Evolutionary conservation across 225 moss, liverwort and hornwort genomes (phyloP), one percentile per base, ranked within the genome.

Genomic region (Bryoerythrophyllum caledonicum): DNA sequence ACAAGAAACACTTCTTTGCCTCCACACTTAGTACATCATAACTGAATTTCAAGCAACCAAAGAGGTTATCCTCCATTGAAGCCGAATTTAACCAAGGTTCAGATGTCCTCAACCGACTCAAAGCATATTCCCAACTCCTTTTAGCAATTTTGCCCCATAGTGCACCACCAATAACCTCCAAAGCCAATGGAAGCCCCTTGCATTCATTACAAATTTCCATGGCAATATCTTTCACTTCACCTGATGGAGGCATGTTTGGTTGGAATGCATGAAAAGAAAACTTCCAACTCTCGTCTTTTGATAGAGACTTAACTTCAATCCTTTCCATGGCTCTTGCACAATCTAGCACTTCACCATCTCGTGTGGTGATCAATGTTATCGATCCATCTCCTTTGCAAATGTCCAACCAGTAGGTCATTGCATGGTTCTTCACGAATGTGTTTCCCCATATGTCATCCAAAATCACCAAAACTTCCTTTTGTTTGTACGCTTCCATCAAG

Each of bases 121-220:
- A n/a, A n/a, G n/a, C n/a, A n/a, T n/a, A n/a, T n/a, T n/a, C n/a
- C n/a, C n/a, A n/a, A n/a, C n/a, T n/a, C n/a, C n/a, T n/a, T n/a
- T n/a, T n/a, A n/a, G n/a, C n/a, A n/a, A n/a, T 63, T 0, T 32
- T 3, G 0, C 20, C 74, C 24, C 35, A 1, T 68, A 78, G 72
- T 1, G 73, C 38, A 67, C 60, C 21, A 0, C 67, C 40, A 60
- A 67, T 79, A 0, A 77, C 69, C 63, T 63, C 63, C 32, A 80
- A 56, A 30, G 30, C 30, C 30, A 30, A 30, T 2, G 30, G 30
- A 30, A 30, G 30, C 38, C 10, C 38, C 38, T 38, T 71, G 8
- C 80, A 81, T 17, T 71, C 71, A 0, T 71, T 5, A 0, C 71
- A 81, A 35, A 81, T 3, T 44, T 46, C 10, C n/a, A n/a, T n/a